These are phyloP conservation scores for Gentiana dahurica DNA, from an alignment of 257 asterid genomes.

Conservation along the genomic window DNA sequence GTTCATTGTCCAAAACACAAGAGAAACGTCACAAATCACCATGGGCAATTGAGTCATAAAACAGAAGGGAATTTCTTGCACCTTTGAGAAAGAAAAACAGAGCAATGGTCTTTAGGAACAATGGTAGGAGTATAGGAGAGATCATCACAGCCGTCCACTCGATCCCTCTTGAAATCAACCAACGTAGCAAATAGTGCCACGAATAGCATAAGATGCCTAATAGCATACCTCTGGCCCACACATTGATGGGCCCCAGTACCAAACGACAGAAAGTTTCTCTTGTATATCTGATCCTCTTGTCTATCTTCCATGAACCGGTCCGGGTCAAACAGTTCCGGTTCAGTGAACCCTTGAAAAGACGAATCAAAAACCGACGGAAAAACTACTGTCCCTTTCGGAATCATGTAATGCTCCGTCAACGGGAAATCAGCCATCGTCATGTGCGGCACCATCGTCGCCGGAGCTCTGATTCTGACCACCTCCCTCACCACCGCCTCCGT, in stretches of 20 bases:
- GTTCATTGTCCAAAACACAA: too few species aligned
- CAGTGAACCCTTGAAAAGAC: conserved; percentile 73
- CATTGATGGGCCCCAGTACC: conserved; percentile 99
- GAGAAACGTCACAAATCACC: neutral
- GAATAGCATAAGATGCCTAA: conserved; percentile 61
- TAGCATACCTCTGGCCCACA: conserved; percentile 89
- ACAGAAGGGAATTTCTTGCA: conserved; percentile 35
- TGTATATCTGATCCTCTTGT: conserved; percentile 70
- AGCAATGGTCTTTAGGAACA: conserved; percentile 84
- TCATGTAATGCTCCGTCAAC: conserved; percentile 44
- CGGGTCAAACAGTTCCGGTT: conserved; percentile 82
- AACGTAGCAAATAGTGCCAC: conserved; percentile 51
- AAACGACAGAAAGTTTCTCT: conserved; percentile 59
- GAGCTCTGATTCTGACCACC: conserved; percentile 69
- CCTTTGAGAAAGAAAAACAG: conserved; percentile 46
- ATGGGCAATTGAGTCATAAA: conserved; percentile 17
- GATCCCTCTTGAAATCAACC: conserved; percentile 60
- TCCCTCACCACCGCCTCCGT: conserved; percentile 92
- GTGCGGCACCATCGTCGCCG: conserved; percentile 97
- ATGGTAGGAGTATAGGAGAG: conserved; percentile 74
- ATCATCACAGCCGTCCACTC: conserved; percentile 79
- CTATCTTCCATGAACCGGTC: conserved; percentile 72
- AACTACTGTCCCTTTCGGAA: conserved; percentile 77
- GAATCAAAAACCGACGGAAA: conserved; percentile 90
- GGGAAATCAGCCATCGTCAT: conserved; percentile 63